Base-by-base conservation (phyloP, 768 basidiomycete genomes). In the Lactifluus rugatus region DNA sequence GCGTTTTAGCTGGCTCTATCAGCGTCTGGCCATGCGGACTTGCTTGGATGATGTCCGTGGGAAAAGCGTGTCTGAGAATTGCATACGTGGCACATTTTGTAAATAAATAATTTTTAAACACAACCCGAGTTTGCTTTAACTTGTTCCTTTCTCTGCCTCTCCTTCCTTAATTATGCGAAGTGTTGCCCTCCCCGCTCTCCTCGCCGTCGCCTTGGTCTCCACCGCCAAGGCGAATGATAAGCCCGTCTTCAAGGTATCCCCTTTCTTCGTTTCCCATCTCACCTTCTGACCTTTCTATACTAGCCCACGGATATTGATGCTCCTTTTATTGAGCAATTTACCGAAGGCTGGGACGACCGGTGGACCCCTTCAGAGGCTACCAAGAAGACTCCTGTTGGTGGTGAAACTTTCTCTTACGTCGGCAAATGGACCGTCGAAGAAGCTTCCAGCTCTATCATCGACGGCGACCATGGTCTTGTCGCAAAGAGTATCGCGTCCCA, bases 321-420 rank as follows among this genome's bases (percentile, higher is more conserved):
- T 6, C 85, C 90, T 42, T 98, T 98, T 77, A 67, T 99, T 64
- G 96, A 99, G 72, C 96, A 99, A 72, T 99, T 98, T 80, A 89
- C 85, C 17, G 83, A 85, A 49, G 87, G 89, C 74, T 95, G 93
- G 86, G 68, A 84, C 13, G 78, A 87, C 62, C 88, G 94, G 56
- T 99, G 96, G 95, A 93, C 90, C 51, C 85, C 94, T 37, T 97
- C 94, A 5, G 87, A 93, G 70, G 96, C 96, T 8, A 97, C 93
- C 65, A 98, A 98, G 81, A 93, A 95, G 82, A 95, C 93, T 14
- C 87, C 92, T 50, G 90, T 91, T 56, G 91, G 93, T 62, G 85
- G 89, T 63, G 96, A 99, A 79, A 97, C 85, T 39, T 96, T 93
- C 78, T 90, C 87, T 69, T 96, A 97, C 72, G 93, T 97, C 69